phyloP scores from a whole-genome alignment of 208 protist species.

The Trypanosoma grayi region DNA sequence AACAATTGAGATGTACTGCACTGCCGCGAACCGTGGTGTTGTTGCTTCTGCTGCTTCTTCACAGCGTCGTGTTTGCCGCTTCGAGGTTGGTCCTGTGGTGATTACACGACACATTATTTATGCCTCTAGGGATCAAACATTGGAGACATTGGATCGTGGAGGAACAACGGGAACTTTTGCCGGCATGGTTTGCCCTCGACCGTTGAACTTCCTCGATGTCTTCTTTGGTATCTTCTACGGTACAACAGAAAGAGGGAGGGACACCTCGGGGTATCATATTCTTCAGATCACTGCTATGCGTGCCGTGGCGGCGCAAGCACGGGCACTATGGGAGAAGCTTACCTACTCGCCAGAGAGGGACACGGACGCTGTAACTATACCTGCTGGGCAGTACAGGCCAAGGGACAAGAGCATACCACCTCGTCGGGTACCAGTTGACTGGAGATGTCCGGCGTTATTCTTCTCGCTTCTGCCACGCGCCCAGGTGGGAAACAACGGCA shows the following conservation, averaged over 20 bases:
- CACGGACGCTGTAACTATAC: neutral
- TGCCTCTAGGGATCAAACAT: neutral
- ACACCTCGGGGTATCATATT: conserved; percentile 1
- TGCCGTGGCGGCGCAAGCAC: conserved; percentile 15
- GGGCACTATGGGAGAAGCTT: conserved; percentile 28
- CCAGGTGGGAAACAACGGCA: conserved; percentile 4
- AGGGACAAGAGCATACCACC: neutral
- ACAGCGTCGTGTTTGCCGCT: conserved; percentile 17
- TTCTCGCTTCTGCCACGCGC: conserved; percentile 19
- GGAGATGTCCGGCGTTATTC: conserved; percentile 19
- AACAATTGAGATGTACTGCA: conserved; percentile 10
- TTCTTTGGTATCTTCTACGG: conserved; percentile 15
- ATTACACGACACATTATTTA: conserved; percentile 18
- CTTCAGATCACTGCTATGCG: conserved; percentile 25
- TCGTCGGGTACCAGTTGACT: conserved; percentile 21
- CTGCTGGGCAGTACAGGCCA: neutral
- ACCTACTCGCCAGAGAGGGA: conserved; percentile 17
- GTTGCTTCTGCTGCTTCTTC: neutral
- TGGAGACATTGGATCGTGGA: conserved; percentile 11
- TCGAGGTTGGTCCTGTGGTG: conserved; percentile 22
- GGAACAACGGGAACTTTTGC: conserved; percentile 13
- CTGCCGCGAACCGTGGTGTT: neutral
- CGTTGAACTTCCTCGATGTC: conserved; percentile 17
- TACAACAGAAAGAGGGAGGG: neutral
- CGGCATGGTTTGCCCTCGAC: conserved; percentile 23